Base-by-base conservation (phyloP, 139 green algal genomes). In the Coelastrella sp. region DNA sequence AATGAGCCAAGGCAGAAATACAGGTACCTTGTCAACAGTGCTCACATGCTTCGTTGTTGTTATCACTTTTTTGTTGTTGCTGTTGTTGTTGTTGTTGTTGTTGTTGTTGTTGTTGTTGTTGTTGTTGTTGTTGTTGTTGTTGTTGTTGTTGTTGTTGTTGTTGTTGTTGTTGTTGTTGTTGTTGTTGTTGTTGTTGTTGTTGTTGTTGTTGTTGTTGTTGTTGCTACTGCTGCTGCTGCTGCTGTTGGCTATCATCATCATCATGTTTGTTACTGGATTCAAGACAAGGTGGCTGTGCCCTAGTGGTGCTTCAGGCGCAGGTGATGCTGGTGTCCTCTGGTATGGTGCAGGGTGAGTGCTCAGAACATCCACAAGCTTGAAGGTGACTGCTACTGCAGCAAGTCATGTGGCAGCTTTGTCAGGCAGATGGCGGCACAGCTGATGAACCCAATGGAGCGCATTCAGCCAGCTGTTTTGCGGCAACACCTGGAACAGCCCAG, bases 381-480 rank as follows among this genome's bases (percentile, higher is more conserved):
- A 57, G 84, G 84, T 19, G 84, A 88, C 84, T 88, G 68, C 27
- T 88, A 81, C 22, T 88, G 84, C 84, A 88, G 84, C 84, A 88
- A 60, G 84, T 22, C 84, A 66, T 88, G 84, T n/a, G 15, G 58
- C 68, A 88, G 84, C 84, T 88, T 88, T n/a, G 68, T 70, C 15
- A 20, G 17, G 49, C 49, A 66, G 49, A 66, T 88, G 84, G 66
- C 84, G 7, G 49, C 9, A 4, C 84, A 88, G 84, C 66, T 88
- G 66, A 20, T 81, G 35, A 76, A 80, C 49, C 84, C 84, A 20
- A 65, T 88, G 84, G 20, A n/a, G 0, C 84, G 84, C 10, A 63
- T 88, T 12, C 35, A 80, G 68, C 84, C 84, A 6, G 10, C 12
- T n/a, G 66, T 49, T 8, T 68, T 88, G 84, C 84, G 82, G 68